Conservation (phyloP, 2,329 filamentous ascomycete genomes). For the Cercospora zeae-maydis region DNA sequence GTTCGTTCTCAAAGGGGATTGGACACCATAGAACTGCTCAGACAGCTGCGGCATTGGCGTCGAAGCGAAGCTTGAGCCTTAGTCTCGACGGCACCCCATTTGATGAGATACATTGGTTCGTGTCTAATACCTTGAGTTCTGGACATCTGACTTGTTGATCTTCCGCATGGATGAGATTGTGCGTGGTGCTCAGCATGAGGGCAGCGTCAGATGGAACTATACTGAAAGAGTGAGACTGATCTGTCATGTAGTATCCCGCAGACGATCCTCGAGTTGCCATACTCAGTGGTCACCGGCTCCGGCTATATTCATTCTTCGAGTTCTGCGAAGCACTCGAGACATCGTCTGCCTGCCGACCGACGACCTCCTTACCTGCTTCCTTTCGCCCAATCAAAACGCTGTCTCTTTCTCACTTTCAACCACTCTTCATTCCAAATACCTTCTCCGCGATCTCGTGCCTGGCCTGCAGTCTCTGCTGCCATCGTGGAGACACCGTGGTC, state of each 20-base stretch:
- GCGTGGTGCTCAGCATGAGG: background rate
- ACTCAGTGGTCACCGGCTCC: conserved; percentile 16
- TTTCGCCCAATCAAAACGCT: background rate
- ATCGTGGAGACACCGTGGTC: too few species aligned
- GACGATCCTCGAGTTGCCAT: conserved; percentile 14
- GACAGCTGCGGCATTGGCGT: background rate
- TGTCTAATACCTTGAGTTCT: conserved; percentile 13
- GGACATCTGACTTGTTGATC: conserved; percentile 9
- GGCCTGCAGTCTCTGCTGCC: too few species aligned
- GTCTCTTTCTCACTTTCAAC: background rate
- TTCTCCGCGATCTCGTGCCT: too few species aligned
- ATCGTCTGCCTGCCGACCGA: too few species aligned
- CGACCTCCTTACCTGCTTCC: background rate
- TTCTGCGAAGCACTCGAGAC: too few species aligned
- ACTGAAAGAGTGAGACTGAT: background rate
- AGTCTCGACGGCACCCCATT: background rate
- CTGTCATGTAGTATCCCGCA: conserved; percentile 8
- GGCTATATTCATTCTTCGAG: too few species aligned
- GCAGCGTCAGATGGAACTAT: background rate
- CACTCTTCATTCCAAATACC: too few species aligned
- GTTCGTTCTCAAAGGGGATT: background rate
- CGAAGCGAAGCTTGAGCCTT: background rate
- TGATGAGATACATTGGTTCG: background rate
- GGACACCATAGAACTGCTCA: background rate
- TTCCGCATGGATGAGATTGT: conserved; percentile 20